phyloP scores from a whole-genome alignment of 805 yeast species.

The Myxozyma melibiosi region DNA sequence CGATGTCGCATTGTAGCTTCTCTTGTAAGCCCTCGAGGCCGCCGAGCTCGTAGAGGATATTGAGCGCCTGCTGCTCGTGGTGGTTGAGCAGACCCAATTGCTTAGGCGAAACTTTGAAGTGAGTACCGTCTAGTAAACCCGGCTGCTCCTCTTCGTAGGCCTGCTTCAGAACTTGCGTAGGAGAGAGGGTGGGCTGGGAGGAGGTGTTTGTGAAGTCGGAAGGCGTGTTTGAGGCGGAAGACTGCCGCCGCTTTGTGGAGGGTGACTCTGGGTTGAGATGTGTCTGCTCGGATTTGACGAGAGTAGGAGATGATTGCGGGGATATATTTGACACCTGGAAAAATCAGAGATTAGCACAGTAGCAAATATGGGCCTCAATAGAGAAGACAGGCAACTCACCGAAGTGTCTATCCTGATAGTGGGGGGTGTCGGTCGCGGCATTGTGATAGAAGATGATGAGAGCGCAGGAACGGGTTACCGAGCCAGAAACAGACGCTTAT shows the following conservation, averaged over 20 bases:
- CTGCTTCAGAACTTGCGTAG: slow-evolving; percentile 16
- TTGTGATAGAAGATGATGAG: neutral
- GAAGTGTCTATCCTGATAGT: slow-evolving; percentile 30
- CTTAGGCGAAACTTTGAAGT: slow-evolving; percentile 33
- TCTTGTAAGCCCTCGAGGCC: slow-evolving; percentile 42
- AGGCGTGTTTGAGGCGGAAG: slow-evolving; percentile 8
- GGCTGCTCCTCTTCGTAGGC: slow-evolving; percentile 19
- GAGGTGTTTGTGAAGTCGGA: slow-evolving; percentile 15
- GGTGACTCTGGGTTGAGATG: slow-evolving; percentile 1
- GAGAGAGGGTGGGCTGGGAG: slow-evolving; percentile 23
- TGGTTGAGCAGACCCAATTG: slow-evolving; percentile 36
- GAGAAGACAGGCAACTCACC: neutral
- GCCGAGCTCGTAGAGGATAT: slow-evolving; percentile 44
- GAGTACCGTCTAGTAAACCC: slow-evolving; percentile 19
- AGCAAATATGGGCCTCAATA: too few species aligned
- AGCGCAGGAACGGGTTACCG: neutral
- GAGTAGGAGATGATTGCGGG: slow-evolving; percentile 1
- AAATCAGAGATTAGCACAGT: neutral
- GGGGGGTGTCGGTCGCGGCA: slow-evolving; percentile 24
- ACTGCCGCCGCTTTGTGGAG: slow-evolving; percentile 7
- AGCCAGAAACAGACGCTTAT: too few species aligned
- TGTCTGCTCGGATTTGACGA: neutral
- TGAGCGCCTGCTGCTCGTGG: slow-evolving; percentile 46
- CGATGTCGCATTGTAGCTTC: slow-evolving; percentile 40
- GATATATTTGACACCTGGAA: neutral